Percentiles rank a stretch among this genome's conserved stretches.
Conservation (phyloP, 2,329 filamentous ascomycete genomes). For the Calonectria montana region DNA sequence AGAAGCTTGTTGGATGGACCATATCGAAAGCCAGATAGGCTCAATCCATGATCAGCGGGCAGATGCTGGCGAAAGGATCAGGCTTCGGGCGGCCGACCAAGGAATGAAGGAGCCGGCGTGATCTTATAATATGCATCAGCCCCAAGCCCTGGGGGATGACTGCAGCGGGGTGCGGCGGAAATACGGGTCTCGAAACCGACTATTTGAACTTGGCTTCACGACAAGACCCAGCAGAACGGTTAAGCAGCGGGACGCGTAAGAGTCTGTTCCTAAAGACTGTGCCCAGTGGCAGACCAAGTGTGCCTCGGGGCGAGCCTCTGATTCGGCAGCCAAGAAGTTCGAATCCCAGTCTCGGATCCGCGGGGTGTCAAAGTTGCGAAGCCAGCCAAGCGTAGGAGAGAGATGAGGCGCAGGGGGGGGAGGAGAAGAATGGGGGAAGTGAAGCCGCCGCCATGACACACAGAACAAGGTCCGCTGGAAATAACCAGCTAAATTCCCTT, state of each 20-base stretch:
- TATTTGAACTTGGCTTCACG: neutral
- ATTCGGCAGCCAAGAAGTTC: constrained; percentile 29
- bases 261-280: constrained; percentile 11
- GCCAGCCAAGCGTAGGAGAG: neutral
- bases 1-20: constrained; percentile 1
- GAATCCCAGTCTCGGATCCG: constrained; percentile 21
- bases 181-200: constrained; percentile 8
- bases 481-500: neutral
- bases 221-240: constrained; percentile 29
- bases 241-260: constrained; percentile 24
- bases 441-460: constrained; percentile 24
- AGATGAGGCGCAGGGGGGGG: constrained; percentile 6
- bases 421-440: neutral
- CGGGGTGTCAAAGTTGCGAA: neutral
- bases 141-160: constrained; percentile 13
- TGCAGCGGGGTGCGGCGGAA: neutral
- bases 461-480: neutral
- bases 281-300: constrained; percentile 18
- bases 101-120: neutral
- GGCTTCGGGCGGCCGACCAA: constrained; percentile 19
- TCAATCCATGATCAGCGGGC: constrained; percentile 34
- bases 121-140: constrained; percentile 25
- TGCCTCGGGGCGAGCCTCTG: constrained; percentile 31
- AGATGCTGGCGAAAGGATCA: constrained; percentile 9
- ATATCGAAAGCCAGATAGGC: constrained; percentile 27